Base-by-base conservation (phyloP, 1,284 basidiomycete species). In the Naganishia sp. region DNA sequence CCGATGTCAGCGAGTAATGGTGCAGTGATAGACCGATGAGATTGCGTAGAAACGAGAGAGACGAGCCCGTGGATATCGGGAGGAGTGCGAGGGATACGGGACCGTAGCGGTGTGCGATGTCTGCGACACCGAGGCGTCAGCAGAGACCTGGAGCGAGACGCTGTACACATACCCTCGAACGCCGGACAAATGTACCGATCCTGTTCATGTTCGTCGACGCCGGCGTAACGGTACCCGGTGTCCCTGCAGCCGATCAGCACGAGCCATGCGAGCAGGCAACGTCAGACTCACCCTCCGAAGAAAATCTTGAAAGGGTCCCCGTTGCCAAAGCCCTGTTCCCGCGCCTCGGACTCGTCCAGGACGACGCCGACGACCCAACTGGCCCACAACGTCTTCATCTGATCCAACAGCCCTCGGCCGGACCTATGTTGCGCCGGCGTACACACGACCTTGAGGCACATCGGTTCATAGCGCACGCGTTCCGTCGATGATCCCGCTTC, bases 201-300 rank as follows among this genome's bases (percentile, higher is more conserved):
- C 42, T 42, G 18, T 36, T 77, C 75, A 0, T 65, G 70, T 18
- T 77, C 75, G 0, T 70, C 70, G 0, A 77, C 77, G 21, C 75
- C 76, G 2, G 79, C 79, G 65, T 80, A 80, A 48, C 79, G 68
- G 68, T 77, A 80, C 1, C 79, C 79, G 18, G 79, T 80, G 70
- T 80, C 79, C 54, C 79, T 78, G 44, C 39, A 48, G 45, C 42
- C 28, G 3, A 33, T 36, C 33, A 28, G 46, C 36, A 39, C 36
- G 2, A 10, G 36, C 36, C 25, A 36, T 46, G 21, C 31, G 9
- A 6, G 10, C 36, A 10, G 25, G 25, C n/a, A 45, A 33, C 25
- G 11, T 44, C 11, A 4, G 33, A 69, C 75, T 72, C 64, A 78
- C 77, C 77, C 79, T 43, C 76, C 79, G 64, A 80, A 80, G 66